Conservation (phyloP, 257 asterid species). For the Solanum tarijense region DNA sequence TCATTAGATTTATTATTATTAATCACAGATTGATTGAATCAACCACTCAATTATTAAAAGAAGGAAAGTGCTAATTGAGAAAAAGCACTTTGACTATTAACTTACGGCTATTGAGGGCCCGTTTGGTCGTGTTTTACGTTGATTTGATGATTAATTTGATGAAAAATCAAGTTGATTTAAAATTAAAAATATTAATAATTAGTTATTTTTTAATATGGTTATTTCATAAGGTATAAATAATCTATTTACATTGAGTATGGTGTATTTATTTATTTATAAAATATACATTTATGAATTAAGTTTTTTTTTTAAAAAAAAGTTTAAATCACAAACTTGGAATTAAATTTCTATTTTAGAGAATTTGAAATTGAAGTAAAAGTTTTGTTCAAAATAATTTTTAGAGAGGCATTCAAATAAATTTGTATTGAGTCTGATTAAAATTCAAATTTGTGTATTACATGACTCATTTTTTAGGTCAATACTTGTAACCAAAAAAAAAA, state of each 20-base stretch:
- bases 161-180: not conserved
- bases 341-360: no score
- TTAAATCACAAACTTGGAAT: no score
- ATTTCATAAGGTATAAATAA: no score
- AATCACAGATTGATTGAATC: accelerated
- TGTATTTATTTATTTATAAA: no score
- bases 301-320: no score
- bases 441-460: accelerated
- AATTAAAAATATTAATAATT: no score
- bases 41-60: not conserved
- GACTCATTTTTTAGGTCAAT: accelerated
- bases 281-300: no score
- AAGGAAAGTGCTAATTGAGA: not conserved
- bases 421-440: not conserved
- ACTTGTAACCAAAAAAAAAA: not conserved
- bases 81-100: not conserved
- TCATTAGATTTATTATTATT: accelerated
- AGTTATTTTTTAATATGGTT: no score
- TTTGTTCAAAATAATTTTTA: not conserved
- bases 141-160: not conserved
- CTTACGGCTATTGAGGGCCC: not conserved
- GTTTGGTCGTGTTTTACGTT: not conserved
- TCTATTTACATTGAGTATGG: not conserved
- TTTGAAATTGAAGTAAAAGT: not conserved
- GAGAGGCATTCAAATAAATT: not conserved